Base-by-base conservation (phyloP, 1,139 yeast species). In the Candida labiduridarum region DNA sequence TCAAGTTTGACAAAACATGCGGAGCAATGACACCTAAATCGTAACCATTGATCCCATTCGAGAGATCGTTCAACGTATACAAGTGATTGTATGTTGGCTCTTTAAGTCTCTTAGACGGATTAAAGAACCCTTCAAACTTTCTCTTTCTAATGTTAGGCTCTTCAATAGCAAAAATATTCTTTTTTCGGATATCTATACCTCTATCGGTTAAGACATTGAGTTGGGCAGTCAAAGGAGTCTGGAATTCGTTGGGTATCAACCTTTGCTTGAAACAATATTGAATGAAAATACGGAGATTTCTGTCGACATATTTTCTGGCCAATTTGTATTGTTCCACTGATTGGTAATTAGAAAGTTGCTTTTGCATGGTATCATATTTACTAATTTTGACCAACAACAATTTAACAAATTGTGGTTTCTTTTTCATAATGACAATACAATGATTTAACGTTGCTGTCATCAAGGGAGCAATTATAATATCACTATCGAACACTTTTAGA, bases 11-110 rank as follows among this genome's bases (percentile, higher is more conserved):
- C 4, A 87, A 75, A 50, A 84, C 82, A 35, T 78, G 79, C 35
- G 78, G 79, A 1, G 95, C 88, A 14, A 92, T 72, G 8, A 81
- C 71, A 7, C 89, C 78, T 47, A 90, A 81, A 64, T 91, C 94
- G 61, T 89, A 87, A 46, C 78, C 74, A 27, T 83, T 80, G 45
- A 85, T 66, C 45, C 85, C 83, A 63, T 86, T 84, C 33, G 69
- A 66, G 2, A 84, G 73, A 47, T 83, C 86, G 52, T 87, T 84
- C 51, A 92, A 74, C 41, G 85, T 81, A 64, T 83, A 92, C 48
- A 77, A 64, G 49, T 63, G 63, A 52, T 71, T 71, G 59, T 74
- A 76, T 56, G 74, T 78, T 29, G 63, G 53, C 5, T 63, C 51
- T 38, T 65, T 65, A 16, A 75, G 44, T 45, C 64, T 67, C 49